A percentile compares a stretch with the other conserved stretches of the same genome.
Conservation (phyloP, 768 basidiomycete genomes). For the Boletellus emodensis region DNA sequence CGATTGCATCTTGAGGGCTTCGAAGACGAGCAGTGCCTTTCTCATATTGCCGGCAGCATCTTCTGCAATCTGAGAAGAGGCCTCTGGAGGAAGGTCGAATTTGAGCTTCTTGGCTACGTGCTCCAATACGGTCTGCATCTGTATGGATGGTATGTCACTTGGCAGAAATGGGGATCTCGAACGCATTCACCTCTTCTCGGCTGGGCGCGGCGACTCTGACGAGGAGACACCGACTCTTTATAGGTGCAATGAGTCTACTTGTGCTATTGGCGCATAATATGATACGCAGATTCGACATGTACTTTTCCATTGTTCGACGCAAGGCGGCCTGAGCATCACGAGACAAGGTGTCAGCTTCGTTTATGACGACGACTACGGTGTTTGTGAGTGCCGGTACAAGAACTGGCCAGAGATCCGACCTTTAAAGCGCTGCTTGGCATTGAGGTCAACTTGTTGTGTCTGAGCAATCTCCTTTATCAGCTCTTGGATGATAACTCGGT, state of each 20-base stretch:
- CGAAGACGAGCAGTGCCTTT: conserved; percentile 91
- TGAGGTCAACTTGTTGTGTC: conserved; percentile 96
- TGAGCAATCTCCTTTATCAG: conserved; percentile 97
- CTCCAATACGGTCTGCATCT: conserved; percentile 81
- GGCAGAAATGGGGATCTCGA: neutral
- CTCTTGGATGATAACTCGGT: conserved; percentile 94
- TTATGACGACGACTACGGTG: conserved; percentile 86
- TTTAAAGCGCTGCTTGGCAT: conserved; percentile 95
- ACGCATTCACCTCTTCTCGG: conserved; percentile 58
- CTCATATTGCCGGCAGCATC: conserved; percentile 89
- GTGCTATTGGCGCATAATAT: conserved; percentile 97
- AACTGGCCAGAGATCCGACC: conserved; percentile 42
- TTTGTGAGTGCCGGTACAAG: neutral
- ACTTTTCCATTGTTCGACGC: conserved; percentile 98
- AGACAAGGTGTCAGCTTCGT: conserved; percentile 92
- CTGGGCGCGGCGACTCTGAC: conserved; percentile 90
- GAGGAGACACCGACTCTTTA: conserved; percentile 91
- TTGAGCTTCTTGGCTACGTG: conserved; percentile 77
- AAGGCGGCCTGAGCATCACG: conserved; percentile 97
- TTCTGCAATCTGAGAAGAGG: conserved; percentile 67
- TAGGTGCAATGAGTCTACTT: conserved; percentile 92
- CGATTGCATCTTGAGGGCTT: conserved; percentile 97
- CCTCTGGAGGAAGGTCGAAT: conserved; percentile 78
- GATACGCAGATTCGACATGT: conserved; percentile 96
- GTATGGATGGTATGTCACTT: conserved; percentile 2